phyloP scores from a whole-genome alignment of 2,329 filamentous ascomycete genomes.

The Aspergillus felis region DNA sequence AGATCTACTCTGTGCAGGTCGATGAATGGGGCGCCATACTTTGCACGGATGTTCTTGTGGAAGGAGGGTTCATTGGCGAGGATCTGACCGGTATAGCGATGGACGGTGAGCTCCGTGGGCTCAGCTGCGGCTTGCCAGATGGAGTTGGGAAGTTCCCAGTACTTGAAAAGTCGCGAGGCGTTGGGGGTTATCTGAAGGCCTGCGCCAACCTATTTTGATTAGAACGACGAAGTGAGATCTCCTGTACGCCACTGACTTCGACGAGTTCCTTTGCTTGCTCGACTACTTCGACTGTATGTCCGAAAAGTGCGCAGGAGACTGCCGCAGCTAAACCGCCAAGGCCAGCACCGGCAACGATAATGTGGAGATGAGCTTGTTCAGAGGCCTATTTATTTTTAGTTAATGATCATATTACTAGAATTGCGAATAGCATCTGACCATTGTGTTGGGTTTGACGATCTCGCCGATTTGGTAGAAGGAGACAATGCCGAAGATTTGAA shows the following conservation, averaged over 20 bases:
- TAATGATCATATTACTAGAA: not conserved
- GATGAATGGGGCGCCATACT: constrained; percentile 56
- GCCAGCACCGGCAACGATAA: constrained; percentile 30
- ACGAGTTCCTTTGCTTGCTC: constrained; percentile 29
- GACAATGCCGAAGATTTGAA: no score
- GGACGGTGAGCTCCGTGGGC: constrained; percentile 30
- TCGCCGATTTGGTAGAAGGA: no score
- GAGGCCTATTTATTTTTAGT: not conserved
- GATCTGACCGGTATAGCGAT: constrained; percentile 29
- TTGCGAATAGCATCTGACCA: not conserved
- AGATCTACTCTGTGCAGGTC: constrained; percentile 62
- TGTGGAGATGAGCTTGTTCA: constrained; percentile 17
- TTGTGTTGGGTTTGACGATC: not conserved
- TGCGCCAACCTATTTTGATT: constrained; percentile 47
- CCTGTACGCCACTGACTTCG: constrained; percentile 26
- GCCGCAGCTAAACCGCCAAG: constrained; percentile 29
- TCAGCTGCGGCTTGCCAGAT: constrained; percentile 29
- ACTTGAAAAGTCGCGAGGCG: constrained; percentile 26
- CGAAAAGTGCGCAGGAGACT: constrained; percentile 22
- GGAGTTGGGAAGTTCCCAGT: constrained; percentile 24
- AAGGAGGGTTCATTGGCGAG: constrained; percentile 51
- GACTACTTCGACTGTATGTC: constrained; percentile 26
- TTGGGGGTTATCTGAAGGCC: constrained; percentile 55
- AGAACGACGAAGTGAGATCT: not conserved
- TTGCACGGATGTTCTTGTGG: constrained; percentile 48